A percentile compares a stretch with the other conserved stretches of the same genome.
These are phyloP conservation scores for Candida nanaspora DNA, from an alignment of 805 yeast species.

Conservation along the genomic window DNA sequence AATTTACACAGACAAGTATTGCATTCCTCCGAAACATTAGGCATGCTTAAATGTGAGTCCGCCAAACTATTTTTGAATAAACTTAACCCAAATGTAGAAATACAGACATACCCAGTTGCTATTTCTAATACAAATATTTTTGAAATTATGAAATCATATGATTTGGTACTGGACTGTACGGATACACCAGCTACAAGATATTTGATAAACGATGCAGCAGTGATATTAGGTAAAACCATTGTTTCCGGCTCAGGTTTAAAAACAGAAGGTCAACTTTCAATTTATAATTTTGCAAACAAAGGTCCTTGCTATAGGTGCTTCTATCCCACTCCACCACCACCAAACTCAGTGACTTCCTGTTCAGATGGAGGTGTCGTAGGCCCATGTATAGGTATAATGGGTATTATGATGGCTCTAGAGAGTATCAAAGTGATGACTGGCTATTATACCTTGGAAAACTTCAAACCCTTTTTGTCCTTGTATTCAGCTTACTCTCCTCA, in stretches of 20 bases:
- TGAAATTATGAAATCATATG: conserved; percentile 55
- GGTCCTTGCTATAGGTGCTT: conserved; percentile 97
- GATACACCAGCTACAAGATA: conserved; percentile 88
- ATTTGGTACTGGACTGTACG: conserved; percentile 84
- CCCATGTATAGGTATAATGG: conserved; percentile 91
- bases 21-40: conserved; percentile 62
- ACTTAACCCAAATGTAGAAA: conserved; percentile 63
- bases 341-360: conserved; percentile 75
- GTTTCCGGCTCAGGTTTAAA: conserved; percentile 90
- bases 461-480: conserved; percentile 61
- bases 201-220: conserved; percentile 79
- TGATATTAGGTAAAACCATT: conserved; percentile 57
- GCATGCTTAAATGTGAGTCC: conserved; percentile 70
- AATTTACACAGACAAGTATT: conserved; percentile 87
- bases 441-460: conserved; percentile 41
- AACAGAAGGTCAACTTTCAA: conserved; percentile 83
- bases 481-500: conserved; percentile 57
- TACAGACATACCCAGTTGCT: conserved; percentile 44
- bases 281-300: conserved; percentile 52
- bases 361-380: conserved; percentile 93
- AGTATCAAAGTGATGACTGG: conserved; percentile 67
- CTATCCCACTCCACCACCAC: conserved; percentile 85
- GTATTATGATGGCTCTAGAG: conserved; percentile 84
- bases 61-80: conserved; percentile 48
- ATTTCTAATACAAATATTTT: conserved; percentile 54